Percentiles rank a stretch among this genome's conserved stretches.
phyloP scores from a whole-genome alignment of 2,329 filamentous ascomycete species.

The Botrytis hyacinthi region DNA sequence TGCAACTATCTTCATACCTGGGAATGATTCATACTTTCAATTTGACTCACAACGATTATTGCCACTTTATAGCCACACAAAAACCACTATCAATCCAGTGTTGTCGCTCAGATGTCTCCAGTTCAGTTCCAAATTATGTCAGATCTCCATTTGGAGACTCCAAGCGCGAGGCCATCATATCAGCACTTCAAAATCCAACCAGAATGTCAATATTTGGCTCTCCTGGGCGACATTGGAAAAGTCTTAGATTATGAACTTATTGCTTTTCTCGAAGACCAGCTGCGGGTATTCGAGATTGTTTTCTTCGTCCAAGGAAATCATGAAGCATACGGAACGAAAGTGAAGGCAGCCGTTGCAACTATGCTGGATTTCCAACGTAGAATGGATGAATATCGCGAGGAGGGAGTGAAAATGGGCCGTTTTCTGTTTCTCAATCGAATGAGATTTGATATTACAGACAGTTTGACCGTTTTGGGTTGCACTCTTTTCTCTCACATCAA shows the following conservation, averaged over 20 bases:
- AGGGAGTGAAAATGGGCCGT: conserved; percentile 11
- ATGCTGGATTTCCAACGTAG: neutral
- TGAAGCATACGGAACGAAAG: conserved; percentile 16
- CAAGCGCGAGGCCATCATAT: conserved; percentile 22
- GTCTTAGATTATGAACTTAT: conserved; percentile 14
- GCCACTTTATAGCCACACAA: neutral
- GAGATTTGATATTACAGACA: conserved; percentile 40
- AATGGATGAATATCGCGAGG: neutral
- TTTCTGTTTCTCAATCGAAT: conserved; percentile 45
- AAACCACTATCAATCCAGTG: too few species aligned
- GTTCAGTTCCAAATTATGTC: conserved; percentile 25
- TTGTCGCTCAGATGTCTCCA: conserved; percentile 17
- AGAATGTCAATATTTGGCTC: conserved; percentile 21
- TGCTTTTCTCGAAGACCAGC: conserved; percentile 17
- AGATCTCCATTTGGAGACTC: conserved; percentile 26
- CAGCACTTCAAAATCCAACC: conserved; percentile 23
- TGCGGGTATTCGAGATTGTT: neutral
- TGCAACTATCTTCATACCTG: neutral
- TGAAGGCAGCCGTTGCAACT: neutral
- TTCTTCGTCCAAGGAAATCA: conserved; percentile 15
- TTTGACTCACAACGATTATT: too few species aligned
- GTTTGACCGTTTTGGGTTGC: conserved; percentile 46
- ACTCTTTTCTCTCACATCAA: conserved; percentile 51
- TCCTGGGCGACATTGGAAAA: conserved; percentile 23
- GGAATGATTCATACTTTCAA: neutral